Evolutionary conservation across 2,329 filamentous ascomycete species (phyloP).

Genomic region (Aspergillus intermedius): DNA sequence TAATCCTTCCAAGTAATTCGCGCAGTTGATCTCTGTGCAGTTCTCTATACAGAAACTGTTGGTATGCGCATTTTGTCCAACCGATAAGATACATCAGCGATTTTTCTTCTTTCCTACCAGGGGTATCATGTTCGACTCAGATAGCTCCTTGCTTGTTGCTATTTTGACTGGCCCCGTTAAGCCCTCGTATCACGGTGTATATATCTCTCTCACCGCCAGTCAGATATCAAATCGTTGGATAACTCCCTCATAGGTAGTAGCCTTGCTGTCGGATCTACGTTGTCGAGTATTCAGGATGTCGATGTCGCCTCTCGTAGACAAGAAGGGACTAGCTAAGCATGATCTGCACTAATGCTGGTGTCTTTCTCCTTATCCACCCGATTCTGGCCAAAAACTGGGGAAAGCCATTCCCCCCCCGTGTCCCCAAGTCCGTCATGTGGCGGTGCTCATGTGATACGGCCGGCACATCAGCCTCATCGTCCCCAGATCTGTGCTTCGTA

Average conservation of each 20-base stretch:
- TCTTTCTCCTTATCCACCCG: not conserved
- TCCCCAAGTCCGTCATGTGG: too few species aligned
- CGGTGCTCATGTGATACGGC: too few species aligned
- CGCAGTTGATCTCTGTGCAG: constrained; percentile 15
- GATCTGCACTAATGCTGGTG: not conserved
- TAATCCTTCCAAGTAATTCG: constrained; percentile 12
- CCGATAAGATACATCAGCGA: too few species aligned
- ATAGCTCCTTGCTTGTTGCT: not conserved
- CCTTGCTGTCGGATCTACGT: too few species aligned
- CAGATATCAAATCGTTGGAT: not conserved
- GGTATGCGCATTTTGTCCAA: not conserved
- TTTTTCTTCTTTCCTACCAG: not conserved
- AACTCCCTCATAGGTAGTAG: too few species aligned
- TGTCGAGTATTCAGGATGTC: too few species aligned
- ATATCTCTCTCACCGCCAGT: not conserved
- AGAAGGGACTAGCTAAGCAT: too few species aligned
- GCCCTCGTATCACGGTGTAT: not conserved
- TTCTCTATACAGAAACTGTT: not conserved
- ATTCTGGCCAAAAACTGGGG: not conserved
- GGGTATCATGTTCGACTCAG: not conserved
- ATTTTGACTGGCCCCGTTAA: not conserved
- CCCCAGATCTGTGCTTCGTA: too few species aligned
- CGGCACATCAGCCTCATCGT: too few species aligned
- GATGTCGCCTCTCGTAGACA: too few species aligned
- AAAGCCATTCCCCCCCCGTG: not conserved